A percentile compares a stretch with the other conserved stretches of the same genome.
Conservation (phyloP, 495 filamentous ascomycete genomes). For the Aspergillus nidulans region DNA sequence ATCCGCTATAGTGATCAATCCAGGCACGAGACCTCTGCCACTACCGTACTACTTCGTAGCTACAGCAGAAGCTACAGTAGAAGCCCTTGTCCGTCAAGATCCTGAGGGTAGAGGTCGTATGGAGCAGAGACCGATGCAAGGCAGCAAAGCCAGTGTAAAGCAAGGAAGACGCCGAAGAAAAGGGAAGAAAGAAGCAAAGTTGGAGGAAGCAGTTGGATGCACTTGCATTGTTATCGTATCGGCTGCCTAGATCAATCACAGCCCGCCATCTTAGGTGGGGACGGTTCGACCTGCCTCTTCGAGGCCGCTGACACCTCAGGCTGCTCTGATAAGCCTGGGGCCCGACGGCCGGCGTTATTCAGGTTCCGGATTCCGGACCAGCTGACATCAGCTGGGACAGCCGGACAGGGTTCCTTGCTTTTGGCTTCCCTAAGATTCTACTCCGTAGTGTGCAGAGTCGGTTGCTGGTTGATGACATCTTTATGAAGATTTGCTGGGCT, state of each 20-base stretch:
- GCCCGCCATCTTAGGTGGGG: background rate
- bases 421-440: background rate
- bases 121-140: background rate
- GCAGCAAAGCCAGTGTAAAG: background rate
- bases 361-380: background rate
- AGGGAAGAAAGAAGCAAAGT: constrained; percentile 5
- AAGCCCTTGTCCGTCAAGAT: background rate
- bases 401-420: constrained; percentile 4
- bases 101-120: background rate
- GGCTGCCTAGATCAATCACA: constrained; percentile 18
- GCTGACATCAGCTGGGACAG: constrained; percentile 2
- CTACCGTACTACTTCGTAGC: background rate
- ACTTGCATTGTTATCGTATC: constrained; percentile 7
- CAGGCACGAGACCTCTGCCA: background rate
- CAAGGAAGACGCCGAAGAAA: background rate
- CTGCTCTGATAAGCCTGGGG: constrained; percentile 8
- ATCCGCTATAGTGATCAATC: background rate
- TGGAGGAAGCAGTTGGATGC: background rate
- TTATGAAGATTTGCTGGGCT: background rate
- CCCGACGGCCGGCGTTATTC: constrained; percentile 6
- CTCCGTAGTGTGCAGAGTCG: too few species aligned
- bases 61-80: background rate
- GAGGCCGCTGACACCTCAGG: background rate
- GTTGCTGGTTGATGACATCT: background rate
- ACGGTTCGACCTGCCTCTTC: background rate